phyloP scores from a whole-genome alignment of 148 eudicot genomes.

The Diospyros kaki region DNA sequence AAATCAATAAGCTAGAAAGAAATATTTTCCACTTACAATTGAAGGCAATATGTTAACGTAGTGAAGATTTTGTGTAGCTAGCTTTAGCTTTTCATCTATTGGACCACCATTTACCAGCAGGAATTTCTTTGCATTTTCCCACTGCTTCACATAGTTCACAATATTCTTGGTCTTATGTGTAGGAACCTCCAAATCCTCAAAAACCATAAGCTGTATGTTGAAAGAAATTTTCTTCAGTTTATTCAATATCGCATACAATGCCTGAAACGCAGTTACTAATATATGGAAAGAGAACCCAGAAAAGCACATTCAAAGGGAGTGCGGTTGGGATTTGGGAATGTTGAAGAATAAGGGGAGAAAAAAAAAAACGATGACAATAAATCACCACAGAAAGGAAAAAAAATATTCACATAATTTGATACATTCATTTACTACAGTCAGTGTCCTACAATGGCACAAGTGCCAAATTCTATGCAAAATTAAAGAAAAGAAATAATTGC shows the following conservation, averaged over 20 bases:
- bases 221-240: slow-evolving; percentile 6
- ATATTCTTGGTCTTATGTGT: slow-evolving; percentile 92
- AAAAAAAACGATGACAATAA: no score
- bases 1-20: background rate
- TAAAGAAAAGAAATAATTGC: background rate
- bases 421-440: background rate
- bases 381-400: no score
- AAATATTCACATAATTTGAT: no score
- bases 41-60: slow-evolving; percentile 80
- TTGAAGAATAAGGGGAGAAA: no score
- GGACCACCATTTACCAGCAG: slow-evolving; percentile 84
- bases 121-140: slow-evolving; percentile 73
- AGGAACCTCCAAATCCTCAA: slow-evolving; percentile 78
- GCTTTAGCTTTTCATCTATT: slow-evolving; percentile 63
- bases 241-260: background rate
- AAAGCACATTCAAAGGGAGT: no score
- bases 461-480: background rate
- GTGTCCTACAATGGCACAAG: background rate
- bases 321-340: no score
- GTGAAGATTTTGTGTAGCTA: slow-evolving; percentile 83
- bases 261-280: background rate
- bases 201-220: slow-evolving; percentile 64
- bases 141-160: slow-evolving; percentile 63
- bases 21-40: slow-evolving; percentile 55
- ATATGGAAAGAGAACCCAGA: background rate